These are phyloP conservation scores for Postia placenta DNA, from an alignment of 768 basidiomycete species.

Conservation along the genomic window DNA sequence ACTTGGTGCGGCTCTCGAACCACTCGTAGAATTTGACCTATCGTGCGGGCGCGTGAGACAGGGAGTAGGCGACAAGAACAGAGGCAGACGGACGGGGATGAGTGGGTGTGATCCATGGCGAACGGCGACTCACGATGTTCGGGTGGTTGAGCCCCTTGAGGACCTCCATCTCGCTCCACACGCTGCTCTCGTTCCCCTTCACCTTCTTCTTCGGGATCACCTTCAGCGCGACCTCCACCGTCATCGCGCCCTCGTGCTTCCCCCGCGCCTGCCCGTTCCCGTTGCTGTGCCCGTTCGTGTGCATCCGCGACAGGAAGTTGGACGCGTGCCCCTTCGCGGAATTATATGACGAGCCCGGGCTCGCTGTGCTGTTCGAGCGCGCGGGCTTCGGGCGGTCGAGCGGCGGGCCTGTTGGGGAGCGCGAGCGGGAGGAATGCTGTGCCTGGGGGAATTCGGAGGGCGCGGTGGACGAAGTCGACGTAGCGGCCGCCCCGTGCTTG, in stretches of 20 bases:
- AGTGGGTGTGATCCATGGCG: neutral
- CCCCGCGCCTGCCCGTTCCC: slow-evolving; percentile 20
- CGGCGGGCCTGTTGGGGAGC: neutral
- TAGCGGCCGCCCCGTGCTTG: slow-evolving; percentile 49
- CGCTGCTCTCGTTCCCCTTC: slow-evolving; percentile 81
- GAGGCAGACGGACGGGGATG: neutral
- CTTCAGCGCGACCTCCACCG: slow-evolving; percentile 79
- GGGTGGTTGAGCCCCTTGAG: slow-evolving; percentile 85
- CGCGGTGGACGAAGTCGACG: slow-evolving; percentile 11
- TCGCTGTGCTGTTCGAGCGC: slow-evolving; percentile 10
- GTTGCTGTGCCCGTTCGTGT: slow-evolving; percentile 17
- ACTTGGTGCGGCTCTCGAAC: slow-evolving; percentile 93
- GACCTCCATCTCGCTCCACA: slow-evolving; percentile 94
- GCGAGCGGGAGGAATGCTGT: neutral
- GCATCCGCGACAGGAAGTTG: slow-evolving; percentile 14
- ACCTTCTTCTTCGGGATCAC: slow-evolving; percentile 95
- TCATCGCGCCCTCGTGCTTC: slow-evolving; percentile 27
- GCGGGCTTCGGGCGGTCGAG: slow-evolving; percentile 3
- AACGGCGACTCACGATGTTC: slow-evolving; percentile 61
- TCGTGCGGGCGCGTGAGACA: neutral
- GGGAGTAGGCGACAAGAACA: neutral
- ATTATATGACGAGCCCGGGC: slow-evolving; percentile 10
- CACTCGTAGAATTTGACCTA: slow-evolving; percentile 95
- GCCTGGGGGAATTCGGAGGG: neutral
- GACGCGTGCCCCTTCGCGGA: slow-evolving; percentile 8